phyloP scores from a whole-genome alignment of 805 yeast genomes.

The Lipomyces yamadae region DNA sequence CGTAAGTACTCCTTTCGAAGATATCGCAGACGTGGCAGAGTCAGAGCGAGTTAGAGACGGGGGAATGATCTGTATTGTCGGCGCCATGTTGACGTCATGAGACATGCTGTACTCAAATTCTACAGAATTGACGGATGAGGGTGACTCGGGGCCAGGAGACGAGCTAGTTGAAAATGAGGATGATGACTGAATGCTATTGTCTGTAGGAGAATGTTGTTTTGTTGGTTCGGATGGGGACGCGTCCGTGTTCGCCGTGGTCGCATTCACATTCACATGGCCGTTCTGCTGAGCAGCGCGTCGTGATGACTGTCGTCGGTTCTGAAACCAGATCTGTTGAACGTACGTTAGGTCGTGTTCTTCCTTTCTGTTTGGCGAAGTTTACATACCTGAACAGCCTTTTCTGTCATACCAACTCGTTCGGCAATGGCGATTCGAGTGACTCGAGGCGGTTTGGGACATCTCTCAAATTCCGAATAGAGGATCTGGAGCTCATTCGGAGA shows the following conservation, averaged over 20 bases:
- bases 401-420: constrained; percentile 84
- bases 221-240: constrained; percentile 14
- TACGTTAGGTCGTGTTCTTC: not conserved
- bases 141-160: constrained; percentile 7
- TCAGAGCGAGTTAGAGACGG: constrained; percentile 1
- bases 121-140: not conserved
- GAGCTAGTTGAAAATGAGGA: constrained; percentile 9
- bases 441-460: constrained; percentile 82
- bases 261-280: not conserved
- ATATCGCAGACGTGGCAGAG: not conserved
- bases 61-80: not conserved
- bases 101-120: not conserved
- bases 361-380: not conserved
- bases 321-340: constrained; percentile 77
- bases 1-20: constrained; percentile 23
- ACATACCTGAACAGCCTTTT: constrained; percentile 81
- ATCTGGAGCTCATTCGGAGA: constrained; percentile 83
- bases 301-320: constrained; percentile 86
- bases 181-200: constrained; percentile 10
- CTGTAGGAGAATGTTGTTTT: not conserved
- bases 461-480: constrained; percentile 75
- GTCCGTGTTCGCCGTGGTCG: constrained; percentile 25
- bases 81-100: not conserved
- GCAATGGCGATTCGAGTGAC: constrained; percentile 79
- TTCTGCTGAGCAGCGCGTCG: constrained; percentile 40